Evolutionary conservation across 371 early-diverging fungal species (phyloP).

Genomic region (Apophysomyces sp.): DNA sequence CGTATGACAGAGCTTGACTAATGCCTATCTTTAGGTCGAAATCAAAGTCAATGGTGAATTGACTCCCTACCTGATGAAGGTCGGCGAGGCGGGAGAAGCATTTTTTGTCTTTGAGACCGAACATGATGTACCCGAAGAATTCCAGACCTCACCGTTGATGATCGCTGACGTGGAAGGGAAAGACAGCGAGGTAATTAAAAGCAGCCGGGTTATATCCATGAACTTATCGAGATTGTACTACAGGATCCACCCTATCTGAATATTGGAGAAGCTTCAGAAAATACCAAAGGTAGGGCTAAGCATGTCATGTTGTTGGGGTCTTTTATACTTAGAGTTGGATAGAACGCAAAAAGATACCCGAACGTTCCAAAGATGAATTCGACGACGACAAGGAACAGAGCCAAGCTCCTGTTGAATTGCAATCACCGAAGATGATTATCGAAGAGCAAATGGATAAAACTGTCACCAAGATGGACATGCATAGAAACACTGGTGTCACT

Average conservation of each 20-base stretch:
- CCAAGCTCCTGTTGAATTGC: constrained; percentile 32
- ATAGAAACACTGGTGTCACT: neutral
- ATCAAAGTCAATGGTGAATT: constrained; percentile 86
- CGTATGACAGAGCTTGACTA: neutral
- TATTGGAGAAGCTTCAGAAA: constrained; percentile 27
- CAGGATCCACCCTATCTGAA: constrained; percentile 49
- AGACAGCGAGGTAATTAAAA: constrained; percentile 33
- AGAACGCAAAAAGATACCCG: neutral
- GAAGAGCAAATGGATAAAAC: constrained; percentile 52
- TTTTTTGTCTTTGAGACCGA: constrained; percentile 96
- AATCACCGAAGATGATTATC: constrained; percentile 52
- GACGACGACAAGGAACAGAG: constrained; percentile 18
- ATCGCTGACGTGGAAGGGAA: constrained; percentile 49
- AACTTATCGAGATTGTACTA: neutral
- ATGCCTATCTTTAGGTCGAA: constrained; percentile 61
- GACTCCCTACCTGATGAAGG: constrained; percentile 88
- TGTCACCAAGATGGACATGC: constrained; percentile 35
- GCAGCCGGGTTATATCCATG: neutral
- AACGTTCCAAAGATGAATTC: constrained; percentile 25
- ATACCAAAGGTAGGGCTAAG: neutral
- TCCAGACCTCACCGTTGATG: constrained; percentile 88
- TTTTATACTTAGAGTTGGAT: neutral
- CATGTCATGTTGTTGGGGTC: neutral
- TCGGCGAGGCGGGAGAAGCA: constrained; percentile 98
- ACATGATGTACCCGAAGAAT: constrained; percentile 83